A percentile compares a stretch with the other conserved stretches of the same genome.
Evolutionary conservation across 2,329 filamentous ascomycete genomes (phyloP).

Genomic region (Calonectria montana): DNA sequence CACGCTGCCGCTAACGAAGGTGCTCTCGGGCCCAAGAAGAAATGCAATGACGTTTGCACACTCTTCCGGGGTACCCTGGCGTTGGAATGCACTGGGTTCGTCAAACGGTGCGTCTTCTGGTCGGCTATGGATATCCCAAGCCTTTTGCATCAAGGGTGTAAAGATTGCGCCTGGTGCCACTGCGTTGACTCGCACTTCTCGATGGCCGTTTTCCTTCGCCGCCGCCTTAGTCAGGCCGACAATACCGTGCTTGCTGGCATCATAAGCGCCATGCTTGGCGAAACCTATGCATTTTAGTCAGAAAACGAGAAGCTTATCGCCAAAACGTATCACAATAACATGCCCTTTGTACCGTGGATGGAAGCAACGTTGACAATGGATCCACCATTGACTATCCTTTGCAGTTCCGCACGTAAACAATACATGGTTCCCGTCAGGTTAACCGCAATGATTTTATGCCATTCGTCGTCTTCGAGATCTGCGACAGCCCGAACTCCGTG

Average conservation of each 20-base stretch:
- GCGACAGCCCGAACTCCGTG: constrained; percentile 53
- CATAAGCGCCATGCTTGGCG: constrained; percentile 50
- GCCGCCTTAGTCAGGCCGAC: constrained; percentile 51
- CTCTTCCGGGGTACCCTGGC: constrained; percentile 56
- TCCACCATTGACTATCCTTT: constrained; percentile 53
- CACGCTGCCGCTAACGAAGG: constrained; percentile 50
- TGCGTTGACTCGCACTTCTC: constrained; percentile 59
- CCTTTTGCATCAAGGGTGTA: constrained; percentile 61
- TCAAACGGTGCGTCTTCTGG: constrained; percentile 54
- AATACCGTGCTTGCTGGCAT: constrained; percentile 53
- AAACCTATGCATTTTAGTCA: constrained; percentile 44
- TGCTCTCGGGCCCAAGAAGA: constrained; percentile 50
- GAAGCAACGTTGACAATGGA: constrained; percentile 70
- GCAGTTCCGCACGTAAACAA: constrained; percentile 60
- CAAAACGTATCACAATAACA: constrained; percentile 22
- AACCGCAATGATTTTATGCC: constrained; percentile 60
- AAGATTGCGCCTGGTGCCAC: constrained; percentile 62
- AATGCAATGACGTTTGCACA: constrained; percentile 50
- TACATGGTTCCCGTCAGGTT: constrained; percentile 66
- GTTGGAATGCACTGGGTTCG: constrained; percentile 54
- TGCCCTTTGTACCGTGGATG: constrained; percentile 58
- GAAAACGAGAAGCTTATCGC: constrained; percentile 8
- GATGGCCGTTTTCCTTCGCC: constrained; percentile 53
- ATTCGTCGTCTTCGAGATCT: constrained; percentile 60
- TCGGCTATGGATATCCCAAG: constrained; percentile 49